Evolutionary conservation across 2,329 filamentous ascomycete genomes (phyloP).

Genomic region (Fusarium hostae): DNA sequence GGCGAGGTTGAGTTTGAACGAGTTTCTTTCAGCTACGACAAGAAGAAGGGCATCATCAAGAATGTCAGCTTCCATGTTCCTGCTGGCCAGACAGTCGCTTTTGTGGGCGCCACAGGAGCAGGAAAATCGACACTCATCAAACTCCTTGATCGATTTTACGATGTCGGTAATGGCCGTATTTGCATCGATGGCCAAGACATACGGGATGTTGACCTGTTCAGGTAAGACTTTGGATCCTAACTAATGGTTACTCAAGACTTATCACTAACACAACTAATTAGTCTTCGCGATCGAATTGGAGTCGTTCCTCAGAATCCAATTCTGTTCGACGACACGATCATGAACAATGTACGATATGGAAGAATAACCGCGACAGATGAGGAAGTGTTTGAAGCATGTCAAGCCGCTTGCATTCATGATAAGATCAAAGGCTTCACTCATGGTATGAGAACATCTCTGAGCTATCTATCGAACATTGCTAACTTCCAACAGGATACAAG

Average conservation of each 20-base stretch:
- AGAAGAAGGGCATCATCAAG: constrained; percentile 67
- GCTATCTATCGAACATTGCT: constrained; percentile 2
- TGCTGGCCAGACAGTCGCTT: constrained; percentile 66
- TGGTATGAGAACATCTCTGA: constrained; percentile 46
- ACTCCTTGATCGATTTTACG: constrained; percentile 69
- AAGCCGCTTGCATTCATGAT: constrained; percentile 67
- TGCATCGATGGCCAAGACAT: constrained; percentile 68
- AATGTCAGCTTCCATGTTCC: constrained; percentile 62
- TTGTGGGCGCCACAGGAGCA: constrained; percentile 69
- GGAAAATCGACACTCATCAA: constrained; percentile 69
- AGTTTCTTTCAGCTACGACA: constrained; percentile 69
- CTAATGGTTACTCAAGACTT: constrained; percentile 7
- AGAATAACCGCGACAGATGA: constrained; percentile 64
- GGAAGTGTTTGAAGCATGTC: constrained; percentile 65
- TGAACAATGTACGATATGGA: constrained; percentile 69
- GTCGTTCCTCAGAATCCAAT: constrained; percentile 67
- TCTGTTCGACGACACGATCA: constrained; percentile 67
- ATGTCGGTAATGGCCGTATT: constrained; percentile 64
- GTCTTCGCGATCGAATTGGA: constrained; percentile 64
- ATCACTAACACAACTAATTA: constrained; percentile 46
- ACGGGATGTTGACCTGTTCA: constrained; percentile 62
- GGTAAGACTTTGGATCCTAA: constrained; percentile 44
- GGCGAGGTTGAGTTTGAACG: constrained; percentile 66
- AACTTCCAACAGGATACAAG: constrained; percentile 54
- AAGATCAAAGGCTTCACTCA: constrained; percentile 66